These are phyloP conservation scores for Chlamydomonas sp. DNA, from an alignment of 139 green algal genomes.

Conservation along the genomic window DNA sequence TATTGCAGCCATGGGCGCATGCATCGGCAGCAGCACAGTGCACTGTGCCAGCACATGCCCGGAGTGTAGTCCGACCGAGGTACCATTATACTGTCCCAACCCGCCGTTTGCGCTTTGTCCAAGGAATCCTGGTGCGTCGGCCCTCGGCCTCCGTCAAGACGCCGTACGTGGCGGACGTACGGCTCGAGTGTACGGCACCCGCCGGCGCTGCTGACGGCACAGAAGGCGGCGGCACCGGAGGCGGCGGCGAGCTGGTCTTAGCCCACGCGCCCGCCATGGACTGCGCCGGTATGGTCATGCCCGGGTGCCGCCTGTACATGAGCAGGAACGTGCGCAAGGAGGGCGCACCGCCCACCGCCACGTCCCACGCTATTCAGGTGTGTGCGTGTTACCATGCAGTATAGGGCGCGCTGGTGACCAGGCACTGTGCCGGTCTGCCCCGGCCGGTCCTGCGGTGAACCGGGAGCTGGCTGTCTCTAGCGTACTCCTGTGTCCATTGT, in stretches of 20 bases:
- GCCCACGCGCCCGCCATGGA: conserved; percentile 45
- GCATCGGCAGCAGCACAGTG: no score
- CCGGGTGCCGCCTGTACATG: conserved; percentile 20
- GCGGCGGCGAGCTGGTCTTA: not conserved
- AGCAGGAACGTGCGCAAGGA: not conserved
- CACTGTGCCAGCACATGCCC: no score
- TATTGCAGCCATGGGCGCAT: no score
- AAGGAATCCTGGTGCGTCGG: conserved; percentile 24
- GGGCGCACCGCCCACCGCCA: conserved; percentile 16
- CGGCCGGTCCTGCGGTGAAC: no score
- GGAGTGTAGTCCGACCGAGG: no score
- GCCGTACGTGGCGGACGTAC: conserved; percentile 45
- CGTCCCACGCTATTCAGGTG: conserved; percentile 38
- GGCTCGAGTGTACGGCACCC: no score
- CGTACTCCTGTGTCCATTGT: no score
- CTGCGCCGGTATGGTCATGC: conserved; percentile 43
- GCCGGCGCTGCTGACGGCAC: not conserved
- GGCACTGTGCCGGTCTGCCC: no score
- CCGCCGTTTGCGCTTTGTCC: no score
- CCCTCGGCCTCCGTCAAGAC: conserved; percentile 34
- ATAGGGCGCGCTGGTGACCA: no score
- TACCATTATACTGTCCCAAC: no score
- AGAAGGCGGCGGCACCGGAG: not conserved
- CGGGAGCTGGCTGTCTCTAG: no score
- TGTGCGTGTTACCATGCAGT: not conserved